These are phyloP conservation scores for Guadua angustifolia DNA, from an alignment of 176 grass and related monocot species.

Conservation along the genomic window DNA sequence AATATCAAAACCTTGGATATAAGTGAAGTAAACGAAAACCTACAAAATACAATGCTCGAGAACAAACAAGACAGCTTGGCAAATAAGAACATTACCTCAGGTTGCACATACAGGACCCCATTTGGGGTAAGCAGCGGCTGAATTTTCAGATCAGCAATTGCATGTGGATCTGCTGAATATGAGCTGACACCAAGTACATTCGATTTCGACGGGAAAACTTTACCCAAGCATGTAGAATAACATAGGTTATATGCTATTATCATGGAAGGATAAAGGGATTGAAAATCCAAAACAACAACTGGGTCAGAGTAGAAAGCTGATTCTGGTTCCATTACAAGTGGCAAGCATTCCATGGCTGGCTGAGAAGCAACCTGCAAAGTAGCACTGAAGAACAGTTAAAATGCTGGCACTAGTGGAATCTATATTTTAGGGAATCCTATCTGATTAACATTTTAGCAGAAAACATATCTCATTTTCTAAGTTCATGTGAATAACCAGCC, in stretches of 20 bases:
- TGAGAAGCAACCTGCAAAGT: constrained; percentile 85
- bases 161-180: constrained; percentile 63
- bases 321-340: constrained; percentile 99
- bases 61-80: neutral
- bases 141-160: constrained; percentile 66
- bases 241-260: constrained; percentile 98
- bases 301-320: constrained; percentile 93
- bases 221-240: constrained; percentile 94
- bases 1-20: constrained; percentile 27
- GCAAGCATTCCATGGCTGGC: constrained; percentile 98
- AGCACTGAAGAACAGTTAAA: constrained; percentile 43
- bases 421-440: constrained; percentile 12
- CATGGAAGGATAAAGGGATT: constrained; percentile 99
- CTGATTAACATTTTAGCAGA: neutral
- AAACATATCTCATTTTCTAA: constrained; percentile 21
- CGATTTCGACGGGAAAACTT: constrained; percentile 87
- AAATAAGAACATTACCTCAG: constrained; percentile 66
- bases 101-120: constrained; percentile 80
- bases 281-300: constrained; percentile 93
- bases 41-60: neutral
- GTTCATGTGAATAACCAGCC: constrained; percentile 9
- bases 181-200: constrained; percentile 86
- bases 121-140: constrained; percentile 81
- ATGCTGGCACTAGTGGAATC: constrained; percentile 14
- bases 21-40: neutral